Base-by-base conservation (phyloP, 2,329 filamentous ascomycete genomes). In the Venturia asperata region DNA sequence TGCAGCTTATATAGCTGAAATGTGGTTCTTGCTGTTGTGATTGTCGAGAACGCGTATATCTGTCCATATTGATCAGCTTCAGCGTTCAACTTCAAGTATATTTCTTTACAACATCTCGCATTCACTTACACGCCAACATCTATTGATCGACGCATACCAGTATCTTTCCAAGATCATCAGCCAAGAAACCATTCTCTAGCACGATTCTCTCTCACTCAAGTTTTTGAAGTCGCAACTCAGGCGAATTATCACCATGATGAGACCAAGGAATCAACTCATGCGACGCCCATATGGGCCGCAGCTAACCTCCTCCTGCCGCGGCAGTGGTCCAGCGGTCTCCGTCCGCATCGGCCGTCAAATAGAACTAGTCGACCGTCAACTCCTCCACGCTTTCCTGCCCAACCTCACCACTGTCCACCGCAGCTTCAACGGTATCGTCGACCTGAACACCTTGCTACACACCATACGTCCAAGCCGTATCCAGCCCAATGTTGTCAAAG, bases 371-470 rank as follows among this genome's bases (percentile, higher is more conserved):
- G 60, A 62, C 17, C 60, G 43, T 10, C 60, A 34, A 19, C 27
- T 62, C 17, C 60, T 62, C 11, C 60, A 62, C 39, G 60, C 60
- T 37, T 62, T 43, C 27, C 60, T 62, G 2, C 60, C 60, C 30
- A 47, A 47, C 39, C 30, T 62, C 30, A 10, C 60, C 34, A 30
- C 15, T n/a, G 21, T 37, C 24, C 17, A 43, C 60, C 39, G n/a
- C 39, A 58, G 30, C 24, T 24, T n/a, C 60, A 62, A 62, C 39
- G 39, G 60, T n/a, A 34, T 27, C 17, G n/a, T 62, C 60, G 60
- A 62, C 60, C n/a, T 62, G 17, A 43, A 39, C 60, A 34, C 15
- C 7, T n/a, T 62, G 19, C 30, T 62, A 11, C 60, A 62, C 15
- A 27, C 24, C 39, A 43, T 62, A 13, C 60, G 43, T 34, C 37